Base-by-base conservation (phyloP, 495 filamentous ascomycete genomes). In the Aspergillus nidulans region DNA sequence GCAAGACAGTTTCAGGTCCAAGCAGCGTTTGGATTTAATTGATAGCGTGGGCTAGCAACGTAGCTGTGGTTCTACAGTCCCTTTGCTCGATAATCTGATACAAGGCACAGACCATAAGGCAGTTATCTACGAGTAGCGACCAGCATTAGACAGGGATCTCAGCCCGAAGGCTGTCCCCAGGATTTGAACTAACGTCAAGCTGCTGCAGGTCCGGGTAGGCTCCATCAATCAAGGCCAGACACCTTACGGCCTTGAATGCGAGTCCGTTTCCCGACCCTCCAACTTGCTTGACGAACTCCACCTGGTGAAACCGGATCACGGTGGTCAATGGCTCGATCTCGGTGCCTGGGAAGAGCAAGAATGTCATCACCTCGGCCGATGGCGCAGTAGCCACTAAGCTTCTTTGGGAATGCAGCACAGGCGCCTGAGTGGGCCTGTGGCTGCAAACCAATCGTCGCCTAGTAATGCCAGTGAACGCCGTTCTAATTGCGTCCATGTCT, bases 391-490 rank as follows among this genome's bases (percentile, higher is more conserved):
- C 30, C 30, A 28, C 71, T 71, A 71, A 15, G 32, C 71, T 59
- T 10, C 6, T 67, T 63, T 47, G 54, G 63, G 57, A 40, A 40
- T 43, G 55, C 54, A 63, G 66, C 59, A 61, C 69, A 67, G 64
- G 48, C 57, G 58, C 66, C 60, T 60, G 48, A 58, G 60, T 28
- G 57, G 64, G 47, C 38, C 56, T 25, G 19, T 7, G 21, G 23
- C 34, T 30, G 19, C 36, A 26, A 9, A 16, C 69, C 66, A 71
- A 72, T 70, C 52, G 71, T 28, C 13, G 34, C 39, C 24, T n/a
- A 26, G 71, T 74, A 68, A 74, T 68, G 71, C 66, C 63, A 72
- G 66, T 58, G 41, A 54, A 47, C 44, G 25, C 63, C 54, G 54
- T 52, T 49, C 23, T 46, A 51, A 52, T 55, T 61, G 34, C 39